Conservation (phyloP, 1,284 basidiomycete genomes). For the Irpex sp. region DNA sequence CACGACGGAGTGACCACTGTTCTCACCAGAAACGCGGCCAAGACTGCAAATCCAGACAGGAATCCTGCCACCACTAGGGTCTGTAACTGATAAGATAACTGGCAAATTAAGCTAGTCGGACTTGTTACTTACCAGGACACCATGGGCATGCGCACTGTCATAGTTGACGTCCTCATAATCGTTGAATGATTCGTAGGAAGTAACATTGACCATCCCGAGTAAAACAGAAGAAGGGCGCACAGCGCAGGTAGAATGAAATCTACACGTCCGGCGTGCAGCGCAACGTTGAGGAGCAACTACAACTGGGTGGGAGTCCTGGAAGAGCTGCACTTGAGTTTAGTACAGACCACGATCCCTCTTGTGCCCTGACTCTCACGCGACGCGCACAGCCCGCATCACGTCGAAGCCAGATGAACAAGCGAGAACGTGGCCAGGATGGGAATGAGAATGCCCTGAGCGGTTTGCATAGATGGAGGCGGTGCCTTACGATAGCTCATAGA, state of each 20-base stretch:
- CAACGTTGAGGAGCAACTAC: background rate
- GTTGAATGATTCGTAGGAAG: background rate
- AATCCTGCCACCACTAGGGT: conserved; percentile 23
- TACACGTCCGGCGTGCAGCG: conserved; percentile 1
- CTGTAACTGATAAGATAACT: conserved; percentile 8
- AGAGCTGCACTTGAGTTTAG: background rate
- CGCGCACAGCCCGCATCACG: background rate
- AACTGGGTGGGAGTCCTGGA: background rate
- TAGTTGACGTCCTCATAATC: conserved; percentile 9
- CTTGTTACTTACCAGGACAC: conserved; percentile 10
- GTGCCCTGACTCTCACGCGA: background rate
- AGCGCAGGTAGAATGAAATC: background rate
- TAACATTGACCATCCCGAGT: background rate
- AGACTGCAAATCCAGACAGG: conserved; percentile 23
- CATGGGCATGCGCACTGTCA: conserved; percentile 9
- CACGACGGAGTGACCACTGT: background rate
- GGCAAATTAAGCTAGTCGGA: background rate
- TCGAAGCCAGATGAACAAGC: background rate
- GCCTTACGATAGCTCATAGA: background rate
- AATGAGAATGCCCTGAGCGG: no score
- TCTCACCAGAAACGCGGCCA: conserved; percentile 21
- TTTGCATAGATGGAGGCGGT: background rate
- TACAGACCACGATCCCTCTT: background rate
- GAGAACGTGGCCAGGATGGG: background rate
- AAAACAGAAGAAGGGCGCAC: background rate